Evolutionary conservation across 2,329 filamentous ascomycete species (phyloP), one percentile per base, ranked within the genome.

Genomic region (Graphilbum fragrans): DNA sequence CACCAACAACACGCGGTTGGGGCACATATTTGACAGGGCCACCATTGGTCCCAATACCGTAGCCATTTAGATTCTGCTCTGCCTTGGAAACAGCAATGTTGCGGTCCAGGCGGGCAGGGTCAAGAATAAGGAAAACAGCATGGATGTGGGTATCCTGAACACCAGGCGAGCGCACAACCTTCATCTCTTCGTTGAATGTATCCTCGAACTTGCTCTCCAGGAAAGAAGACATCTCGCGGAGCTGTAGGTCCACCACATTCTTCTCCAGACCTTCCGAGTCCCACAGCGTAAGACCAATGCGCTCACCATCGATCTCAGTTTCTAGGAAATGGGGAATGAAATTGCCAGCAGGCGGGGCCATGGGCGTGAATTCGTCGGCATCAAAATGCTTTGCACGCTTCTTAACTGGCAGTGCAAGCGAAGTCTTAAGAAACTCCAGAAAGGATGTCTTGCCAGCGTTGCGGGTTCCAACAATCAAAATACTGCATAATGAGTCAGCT

Each of bases 191-290:
- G 38, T 78, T 78, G 58, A 98, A 94, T 0, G 92, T 96, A 55
- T 98, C 92, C 59, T 98, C 90, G 52, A 98, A 98, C 61, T 96
- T 96, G 67, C 83, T 90, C 67, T 98, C 92, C 45, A 98, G 69
- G 64, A 98, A 98, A 9, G 82, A 74, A 27, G 83, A 81, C 69
- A 96, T 88, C 58, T 94, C 86, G 46, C 88, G 79, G 50, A 98
- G 69, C 62, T 98, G 92, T 49, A 96, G 74, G 59, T 96, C 92
- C 39, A 95, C 87, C 29, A 96, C 77, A 53, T 86, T 92, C 71
- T 90, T 94, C 63, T 98, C 90, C 42, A 98, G 65, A 1, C 92
- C 92, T 54, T 92, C 82, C 1, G 92, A 96, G 58, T 98, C 92
- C 92, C 92, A 98, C 25, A 98, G 65, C 1, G 92, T 98, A 49